phyloP scores from a whole-genome alignment of 805 yeast genomes.

The Teunomyces cretensis region DNA sequence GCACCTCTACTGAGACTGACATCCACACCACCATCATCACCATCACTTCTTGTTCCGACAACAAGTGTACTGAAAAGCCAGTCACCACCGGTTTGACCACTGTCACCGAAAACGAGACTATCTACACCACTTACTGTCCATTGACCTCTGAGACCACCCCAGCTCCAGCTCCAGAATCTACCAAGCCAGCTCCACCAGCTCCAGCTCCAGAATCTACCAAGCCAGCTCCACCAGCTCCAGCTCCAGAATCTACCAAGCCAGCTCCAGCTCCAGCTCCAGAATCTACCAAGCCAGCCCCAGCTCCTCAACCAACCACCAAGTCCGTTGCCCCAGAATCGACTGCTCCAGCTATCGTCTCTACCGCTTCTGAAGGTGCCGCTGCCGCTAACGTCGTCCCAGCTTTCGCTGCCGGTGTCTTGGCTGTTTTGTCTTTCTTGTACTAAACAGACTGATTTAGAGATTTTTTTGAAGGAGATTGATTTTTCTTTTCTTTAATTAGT shows the following conservation, averaged over 20 bases:
- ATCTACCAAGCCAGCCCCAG: conserved; percentile 2
- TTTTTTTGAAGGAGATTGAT: conserved; percentile 1
- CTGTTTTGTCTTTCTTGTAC: conserved; percentile 14
- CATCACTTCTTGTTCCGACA: conserved; percentile 28
- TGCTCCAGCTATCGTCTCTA: conserved; percentile 7
- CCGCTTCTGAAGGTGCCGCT: conserved; percentile 7
- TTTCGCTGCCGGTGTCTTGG: conserved; percentile 14
- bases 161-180: conserved; percentile 10
- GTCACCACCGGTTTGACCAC: conserved; percentile 25
- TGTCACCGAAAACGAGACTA: conserved; percentile 18
- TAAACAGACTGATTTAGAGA: conserved; percentile 2
- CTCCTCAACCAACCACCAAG: neutral
- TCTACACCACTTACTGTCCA: conserved; percentile 26
- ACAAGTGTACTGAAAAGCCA: conserved; percentile 21
- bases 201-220: conserved; percentile 11
- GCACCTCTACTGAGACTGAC: conserved; percentile 14
- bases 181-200: conserved; percentile 9
- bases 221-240: conserved; percentile 11
- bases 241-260: conserved; percentile 8
- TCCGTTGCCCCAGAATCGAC: conserved; percentile 2
- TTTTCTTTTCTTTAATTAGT: conserved; percentile 1
- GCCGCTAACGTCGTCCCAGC: conserved; percentile 11
- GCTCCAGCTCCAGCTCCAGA: conserved; percentile 5
- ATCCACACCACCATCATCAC: conserved; percentile 24
- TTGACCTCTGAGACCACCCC: conserved; percentile 26